These are phyloP conservation scores for Raffaelea albimanens DNA, from an alignment of 2,329 filamentous ascomycete species.

Conservation along the genomic window DNA sequence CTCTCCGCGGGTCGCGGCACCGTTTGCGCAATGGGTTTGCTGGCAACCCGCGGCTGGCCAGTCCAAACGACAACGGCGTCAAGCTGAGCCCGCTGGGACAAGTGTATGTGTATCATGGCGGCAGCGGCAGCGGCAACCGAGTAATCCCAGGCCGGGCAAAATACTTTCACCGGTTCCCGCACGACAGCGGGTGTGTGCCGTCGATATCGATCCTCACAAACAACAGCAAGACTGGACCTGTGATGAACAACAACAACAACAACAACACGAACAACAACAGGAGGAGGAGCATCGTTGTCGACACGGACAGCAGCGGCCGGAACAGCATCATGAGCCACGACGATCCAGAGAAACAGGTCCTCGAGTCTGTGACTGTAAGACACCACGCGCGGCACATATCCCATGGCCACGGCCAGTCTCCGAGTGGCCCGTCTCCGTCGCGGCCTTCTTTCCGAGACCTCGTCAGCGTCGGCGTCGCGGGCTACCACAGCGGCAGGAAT, in stretches of 20 bases:
- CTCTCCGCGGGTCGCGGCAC: background rate
- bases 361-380: background rate
- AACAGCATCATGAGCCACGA: background rate
- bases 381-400: background rate
- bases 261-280: background rate
- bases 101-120: no score
- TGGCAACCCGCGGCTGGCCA: no score
- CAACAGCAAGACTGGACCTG: background rate
- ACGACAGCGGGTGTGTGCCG: background rate
- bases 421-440: background rate
- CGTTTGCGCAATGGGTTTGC: no score
- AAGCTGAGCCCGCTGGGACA: no score
- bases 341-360: background rate
- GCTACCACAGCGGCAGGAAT: background rate
- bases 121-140: no score
- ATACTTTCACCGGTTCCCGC: constrained; percentile 2
- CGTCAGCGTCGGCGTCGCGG: background rate
- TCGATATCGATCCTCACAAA: background rate
- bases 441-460: background rate
- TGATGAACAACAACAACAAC: background rate
- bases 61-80: no score
- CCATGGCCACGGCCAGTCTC: no score
- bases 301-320: background rate
- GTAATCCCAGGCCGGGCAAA: no score
- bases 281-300: background rate